Conservation (phyloP, 345 rosid species). For the Moricandia arvensis region DNA sequence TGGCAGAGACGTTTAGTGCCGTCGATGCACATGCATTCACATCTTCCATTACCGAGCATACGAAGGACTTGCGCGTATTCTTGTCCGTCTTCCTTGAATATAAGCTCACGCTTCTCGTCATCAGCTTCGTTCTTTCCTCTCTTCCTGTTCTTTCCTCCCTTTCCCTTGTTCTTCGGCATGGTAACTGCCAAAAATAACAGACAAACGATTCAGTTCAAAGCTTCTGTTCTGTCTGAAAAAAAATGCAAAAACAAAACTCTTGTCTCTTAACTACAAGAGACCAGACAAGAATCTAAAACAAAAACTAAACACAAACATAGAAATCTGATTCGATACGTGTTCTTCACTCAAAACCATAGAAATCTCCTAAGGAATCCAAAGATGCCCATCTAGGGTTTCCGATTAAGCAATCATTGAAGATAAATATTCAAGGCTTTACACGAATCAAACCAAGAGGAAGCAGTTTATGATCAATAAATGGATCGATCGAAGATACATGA, state of each 20-base stretch:
- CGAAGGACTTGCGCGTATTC: conserved; percentile 73
- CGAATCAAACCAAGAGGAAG: not conserved
- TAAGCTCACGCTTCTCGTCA: conserved; percentile 73
- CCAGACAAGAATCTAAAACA: not conserved
- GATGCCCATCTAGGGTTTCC: conserved; percentile 7
- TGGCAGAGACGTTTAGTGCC: conserved; percentile 66
- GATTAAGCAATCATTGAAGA: not conserved
- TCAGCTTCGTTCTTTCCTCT: conserved; percentile 84
- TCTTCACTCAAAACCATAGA: too few relatives aligned
- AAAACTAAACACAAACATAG: not conserved
- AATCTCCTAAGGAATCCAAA: not conserved
- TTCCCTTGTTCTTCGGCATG: conserved; percentile 87
- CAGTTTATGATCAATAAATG: not conserved
- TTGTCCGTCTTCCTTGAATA: conserved; percentile 76
- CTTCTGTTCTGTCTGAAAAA: not conserved
- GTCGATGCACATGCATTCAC: conserved; percentile 69
- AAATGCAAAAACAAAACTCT: not conserved
- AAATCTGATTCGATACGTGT: not conserved
- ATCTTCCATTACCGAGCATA: conserved; percentile 75
- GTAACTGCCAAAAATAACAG: conserved; percentile 11
- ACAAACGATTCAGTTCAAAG: not conserved
- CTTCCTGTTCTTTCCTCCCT: conserved; percentile 89
- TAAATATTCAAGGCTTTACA: not conserved
- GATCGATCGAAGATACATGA: too few relatives aligned
- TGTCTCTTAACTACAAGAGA: not conserved